Conservation (phyloP, 2,329 filamentous ascomycete genomes). For the Diaporthe aspalathi region DNA sequence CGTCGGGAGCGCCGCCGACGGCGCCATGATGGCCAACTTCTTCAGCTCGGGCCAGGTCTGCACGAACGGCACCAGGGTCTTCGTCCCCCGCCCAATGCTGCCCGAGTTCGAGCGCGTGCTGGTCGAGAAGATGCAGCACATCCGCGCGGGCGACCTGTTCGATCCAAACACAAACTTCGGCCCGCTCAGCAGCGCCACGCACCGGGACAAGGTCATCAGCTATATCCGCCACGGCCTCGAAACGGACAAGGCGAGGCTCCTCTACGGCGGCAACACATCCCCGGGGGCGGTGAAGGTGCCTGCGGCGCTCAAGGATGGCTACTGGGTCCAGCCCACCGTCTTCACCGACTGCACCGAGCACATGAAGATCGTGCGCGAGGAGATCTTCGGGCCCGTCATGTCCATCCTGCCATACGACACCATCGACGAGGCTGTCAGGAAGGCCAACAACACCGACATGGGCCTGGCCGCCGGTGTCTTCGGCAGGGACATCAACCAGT, state of each 20-base stretch:
- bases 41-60: slow-evolving; percentile 92
- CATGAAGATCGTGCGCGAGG: slow-evolving; percentile 84
- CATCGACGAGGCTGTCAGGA: slow-evolving; percentile 74
- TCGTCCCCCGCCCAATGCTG: slow-evolving; percentile 77
- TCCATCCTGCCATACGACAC: slow-evolving; percentile 79
- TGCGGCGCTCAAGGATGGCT: slow-evolving; percentile 69
- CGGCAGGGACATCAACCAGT: slow-evolving; percentile 77
- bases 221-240: slow-evolving; percentile 83
- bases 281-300: slow-evolving; percentile 61
- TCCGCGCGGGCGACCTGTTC: slow-evolving; percentile 79
- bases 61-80: slow-evolving; percentile 91
- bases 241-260: slow-evolving; percentile 76
- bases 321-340: slow-evolving; percentile 85
- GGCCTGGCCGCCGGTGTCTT: slow-evolving; percentile 89
- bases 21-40: slow-evolving; percentile 94
- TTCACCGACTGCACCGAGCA: slow-evolving; percentile 87
- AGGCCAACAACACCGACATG: slow-evolving; percentile 81
- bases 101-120: slow-evolving; percentile 75
- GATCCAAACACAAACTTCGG: slow-evolving; percentile 83
- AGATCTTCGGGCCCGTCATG: slow-evolving; percentile 92
- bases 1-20: slow-evolving; percentile 83
- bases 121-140: slow-evolving; percentile 74
- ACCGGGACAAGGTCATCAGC: slow-evolving; percentile 80
- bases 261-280: slow-evolving; percentile 76
- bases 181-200: slow-evolving; percentile 79